Evolutionary conservation across 495 filamentous ascomycete species (phyloP).

Genomic region (Parmelia sp.): DNA sequence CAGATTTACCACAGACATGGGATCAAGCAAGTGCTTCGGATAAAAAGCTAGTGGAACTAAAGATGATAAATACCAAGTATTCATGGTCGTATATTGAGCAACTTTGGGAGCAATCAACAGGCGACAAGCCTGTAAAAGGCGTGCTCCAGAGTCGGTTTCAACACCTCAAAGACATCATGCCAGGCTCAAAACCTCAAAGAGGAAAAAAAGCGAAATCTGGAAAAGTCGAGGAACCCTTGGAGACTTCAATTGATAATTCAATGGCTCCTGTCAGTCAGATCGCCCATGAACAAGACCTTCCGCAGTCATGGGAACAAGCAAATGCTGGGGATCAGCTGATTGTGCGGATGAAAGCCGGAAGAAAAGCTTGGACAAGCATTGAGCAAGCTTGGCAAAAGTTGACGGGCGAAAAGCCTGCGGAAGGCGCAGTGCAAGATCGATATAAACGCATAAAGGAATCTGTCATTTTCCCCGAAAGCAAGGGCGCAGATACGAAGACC

Average conservation of each 20-base stretch:
- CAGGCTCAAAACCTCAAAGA: neutral
- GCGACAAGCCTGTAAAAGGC: neutral
- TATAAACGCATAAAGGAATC: neutral
- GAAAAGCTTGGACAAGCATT: neutral
- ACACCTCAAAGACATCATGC: neutral
- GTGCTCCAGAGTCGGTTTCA: neutral
- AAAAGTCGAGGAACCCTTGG: neutral
- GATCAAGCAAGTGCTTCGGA: neutral
- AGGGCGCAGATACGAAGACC: neutral
- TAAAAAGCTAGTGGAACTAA: neutral
- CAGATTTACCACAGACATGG: neutral
- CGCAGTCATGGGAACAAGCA: conserved; percentile 1
- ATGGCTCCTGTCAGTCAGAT: neutral
- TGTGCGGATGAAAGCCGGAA: neutral
- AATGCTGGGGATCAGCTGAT: neutral
- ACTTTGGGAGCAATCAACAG: neutral
- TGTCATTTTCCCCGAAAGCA: neutral
- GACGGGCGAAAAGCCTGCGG: neutral
- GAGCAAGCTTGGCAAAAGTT: neutral
- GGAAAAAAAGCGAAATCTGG: neutral
- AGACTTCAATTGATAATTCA: neutral
- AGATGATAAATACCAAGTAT: neutral
- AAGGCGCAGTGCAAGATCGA: neutral
- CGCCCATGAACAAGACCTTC: neutral
- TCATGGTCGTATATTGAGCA: neutral